Evolutionary conservation across 192 early-diverging fungal species (phyloP), one percentile per base, ranked within the genome.

Genomic region (Linderina pennispora): DNA sequence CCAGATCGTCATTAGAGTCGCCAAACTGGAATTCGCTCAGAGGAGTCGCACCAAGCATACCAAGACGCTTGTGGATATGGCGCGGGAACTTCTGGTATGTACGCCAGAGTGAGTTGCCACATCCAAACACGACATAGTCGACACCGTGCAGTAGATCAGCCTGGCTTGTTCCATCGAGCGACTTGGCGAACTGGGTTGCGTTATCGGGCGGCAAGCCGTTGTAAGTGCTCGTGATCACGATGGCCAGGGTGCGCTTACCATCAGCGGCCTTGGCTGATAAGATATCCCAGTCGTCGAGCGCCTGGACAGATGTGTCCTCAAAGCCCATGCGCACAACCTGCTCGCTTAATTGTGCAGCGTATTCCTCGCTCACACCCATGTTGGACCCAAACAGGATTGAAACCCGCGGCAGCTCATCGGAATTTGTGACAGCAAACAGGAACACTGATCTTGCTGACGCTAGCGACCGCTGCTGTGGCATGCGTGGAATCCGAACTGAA

Each of bases 41-140:
- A 9, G 63, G 61, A 1, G 42, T 36, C 8, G 59, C 80, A 8
- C 80, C 80, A n/a, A 82, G 50, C 25, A 39, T 28, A 14, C 71
- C 77, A 23, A 80, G 48, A 6, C 26, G 14, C 8, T 28, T 36
- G 31, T 77, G 57, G 26, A 80, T 47, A 21, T 67, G 58, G 10
- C 25, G 48, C 8, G 80, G 80, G 56, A 82, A 80, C 24, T 43
- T 37, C 22, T 79, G 77, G 48, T 69, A 82, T 11, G 80, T 82
- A 23, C 67, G 46, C 80, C 80, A 80, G 44, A 79, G 66, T 19
- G 54, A 58, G 58, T 82, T 82, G 16, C 80, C 80, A 14, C 75
- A 57, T 16, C 80, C 80, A 64, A 80, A 80, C 17, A 80, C 75
- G 17, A 66, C 46, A 50, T 53, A 82, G 2, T 57, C 24, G n/a